phyloP scores from a whole-genome alignment of 371 early-diverging fungal species.

The Mucor circinelloides region DNA sequence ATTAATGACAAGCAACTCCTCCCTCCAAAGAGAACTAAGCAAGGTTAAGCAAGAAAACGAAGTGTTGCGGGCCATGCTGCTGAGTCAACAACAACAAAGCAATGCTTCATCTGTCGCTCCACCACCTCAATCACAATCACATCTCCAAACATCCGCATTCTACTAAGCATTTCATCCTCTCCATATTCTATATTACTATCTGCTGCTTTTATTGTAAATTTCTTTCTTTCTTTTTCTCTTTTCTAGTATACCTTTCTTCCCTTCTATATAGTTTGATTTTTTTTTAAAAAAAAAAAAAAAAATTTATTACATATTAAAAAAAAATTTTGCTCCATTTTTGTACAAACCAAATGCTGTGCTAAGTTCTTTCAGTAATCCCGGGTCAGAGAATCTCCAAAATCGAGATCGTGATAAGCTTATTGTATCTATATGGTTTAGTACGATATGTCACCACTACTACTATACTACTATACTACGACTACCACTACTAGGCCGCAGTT shows the following conservation, averaged over 20 bases:
- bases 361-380: neutral
- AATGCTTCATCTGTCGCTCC: neutral
- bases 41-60: conserved; percentile 29
- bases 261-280: neutral
- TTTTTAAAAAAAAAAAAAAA: neutral
- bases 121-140: neutral
- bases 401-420: neutral
- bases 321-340: neutral
- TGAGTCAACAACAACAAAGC: neutral
- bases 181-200: neutral
- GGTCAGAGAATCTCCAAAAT: neutral
- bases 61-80: conserved; percentile 21
- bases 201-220: neutral
- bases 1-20: conserved; percentile 16
- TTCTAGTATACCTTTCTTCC: neutral
- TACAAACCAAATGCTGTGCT: neutral
- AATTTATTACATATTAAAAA: neutral
- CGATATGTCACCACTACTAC: too few species aligned
- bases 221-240: neutral
- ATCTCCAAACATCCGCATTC: neutral
- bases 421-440: neutral
- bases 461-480: neutral
- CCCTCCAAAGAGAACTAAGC: conserved; percentile 16
- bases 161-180: neutral
- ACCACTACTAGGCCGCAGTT: neutral